A percentile compares a stretch with the other conserved stretches of the same genome.
These are phyloP conservation scores for Clonostachys sp. DNA, from an alignment of 2,329 filamentous ascomycete species.

Conservation along the genomic window DNA sequence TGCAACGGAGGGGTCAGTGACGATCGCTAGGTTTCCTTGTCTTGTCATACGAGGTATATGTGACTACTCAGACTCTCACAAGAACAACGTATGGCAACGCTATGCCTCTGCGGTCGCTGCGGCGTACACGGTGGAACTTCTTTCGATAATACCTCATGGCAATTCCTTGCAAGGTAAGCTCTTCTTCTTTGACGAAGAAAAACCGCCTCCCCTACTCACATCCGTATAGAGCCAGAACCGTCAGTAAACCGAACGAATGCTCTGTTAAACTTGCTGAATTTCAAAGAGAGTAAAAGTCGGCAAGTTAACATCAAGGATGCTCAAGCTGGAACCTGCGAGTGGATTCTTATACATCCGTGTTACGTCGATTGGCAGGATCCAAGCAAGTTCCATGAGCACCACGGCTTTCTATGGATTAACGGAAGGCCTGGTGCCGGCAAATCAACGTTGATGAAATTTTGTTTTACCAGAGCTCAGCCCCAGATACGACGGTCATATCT, in stretches of 20 bases:
- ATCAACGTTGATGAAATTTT: constrained; percentile 40
- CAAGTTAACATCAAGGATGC: constrained; percentile 1
- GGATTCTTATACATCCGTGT: not conserved
- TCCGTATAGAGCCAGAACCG: not conserved
- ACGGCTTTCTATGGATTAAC: constrained; percentile 36
- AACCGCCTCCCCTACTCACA: not conserved
- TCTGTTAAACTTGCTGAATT: constrained; percentile 17
- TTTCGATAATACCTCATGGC: not conserved
- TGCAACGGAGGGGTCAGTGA: constrained; percentile 18
- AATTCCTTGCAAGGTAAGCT: too few relatives aligned
- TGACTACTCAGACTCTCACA: constrained; percentile 30
- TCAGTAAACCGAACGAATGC: not conserved
- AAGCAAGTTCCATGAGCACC: constrained; percentile 20
- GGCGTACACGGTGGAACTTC: constrained; percentile 3
- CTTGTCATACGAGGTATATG: constrained; percentile 27
- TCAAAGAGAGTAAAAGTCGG: constrained; percentile 6
- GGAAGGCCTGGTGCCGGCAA: constrained; percentile 41
- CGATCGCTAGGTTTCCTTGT: constrained; percentile 15
- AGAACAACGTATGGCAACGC: constrained; percentile 24
- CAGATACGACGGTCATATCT: constrained; percentile 16
- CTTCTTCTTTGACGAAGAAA: not conserved
- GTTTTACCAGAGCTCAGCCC: not conserved
- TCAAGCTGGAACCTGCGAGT: not conserved
- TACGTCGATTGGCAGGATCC: not conserved
- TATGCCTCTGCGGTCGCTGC: constrained; percentile 26